Evolutionary conservation across 2,329 filamentous ascomycete genomes (phyloP).

Genomic region (Thelonectria blattea): DNA sequence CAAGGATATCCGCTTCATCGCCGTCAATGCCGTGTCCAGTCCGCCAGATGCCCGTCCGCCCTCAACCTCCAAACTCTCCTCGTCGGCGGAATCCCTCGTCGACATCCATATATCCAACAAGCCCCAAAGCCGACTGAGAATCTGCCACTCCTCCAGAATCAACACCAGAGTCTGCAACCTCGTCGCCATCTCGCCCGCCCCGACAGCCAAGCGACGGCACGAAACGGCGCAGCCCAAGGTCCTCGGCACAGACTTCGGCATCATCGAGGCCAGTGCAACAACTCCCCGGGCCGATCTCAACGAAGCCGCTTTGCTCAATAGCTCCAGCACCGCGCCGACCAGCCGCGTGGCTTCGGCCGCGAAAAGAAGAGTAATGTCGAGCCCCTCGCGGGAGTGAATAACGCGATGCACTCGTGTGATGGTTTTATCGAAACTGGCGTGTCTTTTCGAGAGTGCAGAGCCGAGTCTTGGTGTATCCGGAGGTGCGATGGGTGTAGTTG

Average conservation of each 20-base stretch:
- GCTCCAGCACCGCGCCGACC: slow-evolving; percentile 7
- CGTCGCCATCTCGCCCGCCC: neutral
- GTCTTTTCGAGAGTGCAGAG: neutral
- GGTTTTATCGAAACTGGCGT: neutral
- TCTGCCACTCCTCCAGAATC: slow-evolving; percentile 20
- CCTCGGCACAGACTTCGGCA: neutral
- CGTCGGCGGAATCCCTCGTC: neutral
- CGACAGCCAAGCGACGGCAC: neutral
- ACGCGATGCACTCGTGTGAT: slow-evolving; percentile 8
- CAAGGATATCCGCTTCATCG: slow-evolving; percentile 1
- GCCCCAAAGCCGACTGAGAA: slow-evolving; percentile 19
- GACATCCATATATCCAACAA: slow-evolving; percentile 19
- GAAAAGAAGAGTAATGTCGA: slow-evolving; percentile 16
- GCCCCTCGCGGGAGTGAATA: slow-evolving; percentile 11
- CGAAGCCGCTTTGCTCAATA: neutral
- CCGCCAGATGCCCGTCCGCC: neutral
- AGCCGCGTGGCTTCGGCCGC: slow-evolving; percentile 11
- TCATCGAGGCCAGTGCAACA: neutral
- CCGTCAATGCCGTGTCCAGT: neutral
- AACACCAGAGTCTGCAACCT: slow-evolving; percentile 12
- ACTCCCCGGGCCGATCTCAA: neutral
- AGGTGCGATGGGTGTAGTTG: neutral
- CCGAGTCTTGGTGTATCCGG: neutral
- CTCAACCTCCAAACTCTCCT: neutral
- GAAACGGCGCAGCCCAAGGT: neutral